Percentiles rank a stretch among this genome's conserved stretches.
These are phyloP conservation scores for Malbranchea zuffiana DNA, from an alignment of 2,329 filamentous ascomycete genomes.

Conservation along the genomic window DNA sequence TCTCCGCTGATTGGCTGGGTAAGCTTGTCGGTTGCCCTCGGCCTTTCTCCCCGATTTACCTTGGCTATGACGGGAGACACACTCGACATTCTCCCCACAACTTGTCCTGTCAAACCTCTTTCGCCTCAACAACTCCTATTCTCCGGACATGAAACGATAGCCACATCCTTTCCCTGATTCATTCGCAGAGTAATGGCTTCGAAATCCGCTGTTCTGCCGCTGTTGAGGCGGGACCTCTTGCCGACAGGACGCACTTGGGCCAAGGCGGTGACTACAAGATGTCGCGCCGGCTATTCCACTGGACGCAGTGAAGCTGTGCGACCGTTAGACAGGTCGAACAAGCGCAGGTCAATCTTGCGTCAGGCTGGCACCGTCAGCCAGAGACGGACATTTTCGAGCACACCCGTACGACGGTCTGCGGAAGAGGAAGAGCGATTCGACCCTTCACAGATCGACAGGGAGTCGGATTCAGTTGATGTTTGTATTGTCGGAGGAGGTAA, in stretches of 20 bases:
- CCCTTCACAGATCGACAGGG: conserved; percentile 61
- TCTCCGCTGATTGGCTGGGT: conserved; percentile 8
- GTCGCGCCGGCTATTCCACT: conserved; percentile 14
- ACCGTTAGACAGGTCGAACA: conserved; percentile 6
- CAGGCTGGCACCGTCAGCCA: conserved; percentile 17
- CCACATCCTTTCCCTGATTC: background rate
- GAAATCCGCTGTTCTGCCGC: conserved; percentile 31
- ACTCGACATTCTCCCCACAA: background rate
- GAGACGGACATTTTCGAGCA: conserved; percentile 37
- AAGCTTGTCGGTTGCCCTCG: conserved; percentile 11
- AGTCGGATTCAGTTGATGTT: conserved; percentile 88
- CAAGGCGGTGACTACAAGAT: conserved; percentile 14
- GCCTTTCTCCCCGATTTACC: background rate
- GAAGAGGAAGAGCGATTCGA: conserved; percentile 47
- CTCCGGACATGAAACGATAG: no score
- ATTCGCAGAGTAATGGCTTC: conserved; percentile 28
- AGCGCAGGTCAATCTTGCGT: background rate
- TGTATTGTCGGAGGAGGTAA: conserved; percentile 85
- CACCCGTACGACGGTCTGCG: conserved; percentile 31
- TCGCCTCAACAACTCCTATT: no score
- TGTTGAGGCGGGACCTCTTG: conserved; percentile 33
- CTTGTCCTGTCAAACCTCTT: no score
- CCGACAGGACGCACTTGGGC: conserved; percentile 23
- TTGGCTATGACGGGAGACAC: conserved; percentile 6
- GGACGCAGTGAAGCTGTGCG: conserved; percentile 12